Evolutionary conservation across 1,139 yeast genomes (phyloP), one percentile per base, ranked within the genome.

Genomic region (Geotrichum citri-aurantii): DNA sequence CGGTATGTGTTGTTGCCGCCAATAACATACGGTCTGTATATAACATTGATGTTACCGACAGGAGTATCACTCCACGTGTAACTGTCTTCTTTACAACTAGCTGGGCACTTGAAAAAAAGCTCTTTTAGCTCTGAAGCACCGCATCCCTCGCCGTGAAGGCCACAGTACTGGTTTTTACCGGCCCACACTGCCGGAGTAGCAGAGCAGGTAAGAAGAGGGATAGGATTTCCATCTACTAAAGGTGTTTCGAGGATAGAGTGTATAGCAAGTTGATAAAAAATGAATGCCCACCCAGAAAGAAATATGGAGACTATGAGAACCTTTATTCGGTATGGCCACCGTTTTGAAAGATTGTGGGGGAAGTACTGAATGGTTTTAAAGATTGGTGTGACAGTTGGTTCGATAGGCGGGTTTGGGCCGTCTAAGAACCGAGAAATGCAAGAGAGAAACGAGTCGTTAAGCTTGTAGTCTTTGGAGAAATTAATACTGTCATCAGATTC

Each of bases 41-140:
- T 87, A 44, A 88, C 76, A 63, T 82, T 73, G 58, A 82, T 77
- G 60, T 78, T 79, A 0, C 97, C 97, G 0, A 90, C 88, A 0
- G 93, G 85, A 7, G 85, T 76, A n/a, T 85, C 81, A 1, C 93
- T 83, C 70, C 84, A 91, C 0, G 90, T 81, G 84, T 88, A 83
- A 49, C 92, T 84, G 40, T 83, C 88, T 51, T 87, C 75, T 64
- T 85, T 89, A 73, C 98, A 92, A 47, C 91, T 76, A 0, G 97
- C 96, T 0, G 97, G 97, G 71, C 98, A 92, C 65, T 91, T 77
- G 66, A 92, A 79, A 11, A 80, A 71, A 23, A 86, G 77, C 50
- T 84, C 85, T 44, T 77, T 68, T 12, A 69, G 70, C 1, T 68
- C 69, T 40, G 76, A 71, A 12, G 68, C 67, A 48, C 65, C 68